phyloP scores from a whole-genome alignment of 495 filamentous ascomycete species.

The Trichoderma erinaceum region DNA sequence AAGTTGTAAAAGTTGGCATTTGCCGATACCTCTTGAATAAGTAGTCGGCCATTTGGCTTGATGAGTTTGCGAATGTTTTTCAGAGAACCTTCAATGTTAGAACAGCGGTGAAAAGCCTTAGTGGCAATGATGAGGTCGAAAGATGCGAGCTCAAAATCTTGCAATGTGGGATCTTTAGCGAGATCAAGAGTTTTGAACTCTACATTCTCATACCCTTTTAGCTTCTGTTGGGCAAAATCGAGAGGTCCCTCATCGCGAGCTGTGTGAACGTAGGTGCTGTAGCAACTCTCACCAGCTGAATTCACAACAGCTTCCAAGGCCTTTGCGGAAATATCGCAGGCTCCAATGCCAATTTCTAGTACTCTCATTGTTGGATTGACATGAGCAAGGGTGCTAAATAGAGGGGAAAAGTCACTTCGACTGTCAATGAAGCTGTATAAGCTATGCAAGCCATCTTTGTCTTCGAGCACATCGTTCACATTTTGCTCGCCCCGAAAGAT shows the following conservation, averaged over 20 bases:
- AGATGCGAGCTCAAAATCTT: slow-evolving; percentile 25
- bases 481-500: background rate
- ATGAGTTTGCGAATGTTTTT: slow-evolving; percentile 30
- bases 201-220: slow-evolving; percentile 24
- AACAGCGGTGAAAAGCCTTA: slow-evolving; percentile 40
- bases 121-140: slow-evolving; percentile 29
- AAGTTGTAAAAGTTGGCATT: slow-evolving; percentile 30
- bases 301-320: slow-evolving; percentile 23
- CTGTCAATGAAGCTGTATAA: background rate
- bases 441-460: background rate
- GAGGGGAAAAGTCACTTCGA: slow-evolving; percentile 23
- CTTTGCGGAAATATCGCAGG: slow-evolving; percentile 24
- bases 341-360: slow-evolving; percentile 27
- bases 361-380: slow-evolving; percentile 29
- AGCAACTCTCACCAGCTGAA: slow-evolving; percentile 24
- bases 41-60: slow-evolving; percentile 29
- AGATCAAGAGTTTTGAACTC: slow-evolving; percentile 29
- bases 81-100: slow-evolving; percentile 30
- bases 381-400: slow-evolving; percentile 25
- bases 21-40: slow-evolving; percentile 21
- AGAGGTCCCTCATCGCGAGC: slow-evolving; percentile 40
- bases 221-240: slow-evolving; percentile 29
- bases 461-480: background rate
- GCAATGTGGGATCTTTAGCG: slow-evolving; percentile 24
- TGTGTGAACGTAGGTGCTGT: slow-evolving; percentile 35